phyloP scores from a whole-genome alignment of 352 stramenopile species.

The Phytophthora lateralis region DNA sequence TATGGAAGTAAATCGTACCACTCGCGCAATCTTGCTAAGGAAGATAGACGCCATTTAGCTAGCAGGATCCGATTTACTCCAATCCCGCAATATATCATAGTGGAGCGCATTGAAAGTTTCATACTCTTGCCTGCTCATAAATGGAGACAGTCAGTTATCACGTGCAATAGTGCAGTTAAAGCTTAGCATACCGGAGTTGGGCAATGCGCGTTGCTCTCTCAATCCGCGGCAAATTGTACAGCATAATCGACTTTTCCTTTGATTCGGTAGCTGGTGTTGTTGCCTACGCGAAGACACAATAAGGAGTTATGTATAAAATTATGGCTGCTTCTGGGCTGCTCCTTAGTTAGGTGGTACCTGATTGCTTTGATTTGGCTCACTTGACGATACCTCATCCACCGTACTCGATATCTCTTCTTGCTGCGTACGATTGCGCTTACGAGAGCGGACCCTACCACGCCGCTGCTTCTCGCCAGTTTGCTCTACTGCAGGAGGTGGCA shows the following conservation, averaged over 20 bases:
- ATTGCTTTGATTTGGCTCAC: conserved; percentile 12
- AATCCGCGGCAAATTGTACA: conserved; percentile 29
- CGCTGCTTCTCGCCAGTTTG: conserved; percentile 9
- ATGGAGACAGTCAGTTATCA: background rate
- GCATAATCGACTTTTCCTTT: conserved; percentile 15
- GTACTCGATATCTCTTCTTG: conserved; percentile 10
- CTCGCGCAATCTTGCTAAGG: background rate
- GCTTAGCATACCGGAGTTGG: conserved; percentile 34
- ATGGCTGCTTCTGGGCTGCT: background rate
- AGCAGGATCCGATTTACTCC: conserved; percentile 41
- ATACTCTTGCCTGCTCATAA: conserved; percentile 44
- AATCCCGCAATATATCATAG: conserved; percentile 52
- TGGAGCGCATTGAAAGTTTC: conserved; percentile 52
- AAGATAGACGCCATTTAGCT: conserved; percentile 4
- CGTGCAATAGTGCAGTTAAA: background rate
- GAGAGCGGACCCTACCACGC: conserved; percentile 15
- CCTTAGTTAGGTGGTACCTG: conserved; percentile 17
- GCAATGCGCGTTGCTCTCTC: conserved; percentile 39
- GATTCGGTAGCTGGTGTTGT: background rate
- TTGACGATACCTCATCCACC: background rate
- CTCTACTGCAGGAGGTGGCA: conserved; percentile 6
- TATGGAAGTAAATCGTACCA: conserved; percentile 1
- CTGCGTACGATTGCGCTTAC: conserved; percentile 13
- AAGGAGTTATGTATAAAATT: conserved; percentile 14
- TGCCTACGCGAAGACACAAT: conserved; percentile 10